Evolutionary conservation across 805 yeast species (phyloP), one percentile per base, ranked within the genome.

Genomic region (Komagataella mondaviorum): DNA sequence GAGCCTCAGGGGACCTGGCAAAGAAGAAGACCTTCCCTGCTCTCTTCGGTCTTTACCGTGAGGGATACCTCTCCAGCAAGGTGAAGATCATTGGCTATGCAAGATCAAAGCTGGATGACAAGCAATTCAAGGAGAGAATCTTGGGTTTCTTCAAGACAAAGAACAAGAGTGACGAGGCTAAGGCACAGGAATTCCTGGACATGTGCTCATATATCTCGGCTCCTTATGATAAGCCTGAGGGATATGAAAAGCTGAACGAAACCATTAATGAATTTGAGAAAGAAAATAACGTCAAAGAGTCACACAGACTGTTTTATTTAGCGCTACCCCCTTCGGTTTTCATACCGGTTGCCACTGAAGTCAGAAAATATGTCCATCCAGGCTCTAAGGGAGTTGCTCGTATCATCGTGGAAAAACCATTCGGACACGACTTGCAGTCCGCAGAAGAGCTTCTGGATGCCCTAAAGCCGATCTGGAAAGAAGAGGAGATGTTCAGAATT

Each of bases 281-380:
- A 6, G 68, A 69, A 46, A 63, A 68, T 52, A 63, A 63, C 12
- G 76, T 75, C 39, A 55, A 57, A 16, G 71, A 73, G 56, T 80
- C 88, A 23, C 89, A 91, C 67, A 78, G 98, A 57, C 70, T 93
- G 55, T 89, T 86, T 70, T 93, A 93, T 68, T 76, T 93, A 60
- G 99, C 99, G 0, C 73, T 93, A 54, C 99, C 99, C 17, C 99
- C 99, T 39, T 81, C 89, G 8, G 95, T 85, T 45, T 93, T 93
- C 70, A 83, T 84, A 51, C 67, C 73, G 43, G 98, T 91, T 48
- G 88, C 93, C 49, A 68, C 72, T 48, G 79, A 85, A 55, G 71
- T 93, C 62, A 88, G 85, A 70, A 70, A 78, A 58, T 67, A 77
- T 61, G 78, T 79, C 57, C 86, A 89, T 66, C 80, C 84, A 6